phyloP scores from a whole-genome alignment of 495 filamentous ascomycete species.

The Ramalina intermedia region DNA sequence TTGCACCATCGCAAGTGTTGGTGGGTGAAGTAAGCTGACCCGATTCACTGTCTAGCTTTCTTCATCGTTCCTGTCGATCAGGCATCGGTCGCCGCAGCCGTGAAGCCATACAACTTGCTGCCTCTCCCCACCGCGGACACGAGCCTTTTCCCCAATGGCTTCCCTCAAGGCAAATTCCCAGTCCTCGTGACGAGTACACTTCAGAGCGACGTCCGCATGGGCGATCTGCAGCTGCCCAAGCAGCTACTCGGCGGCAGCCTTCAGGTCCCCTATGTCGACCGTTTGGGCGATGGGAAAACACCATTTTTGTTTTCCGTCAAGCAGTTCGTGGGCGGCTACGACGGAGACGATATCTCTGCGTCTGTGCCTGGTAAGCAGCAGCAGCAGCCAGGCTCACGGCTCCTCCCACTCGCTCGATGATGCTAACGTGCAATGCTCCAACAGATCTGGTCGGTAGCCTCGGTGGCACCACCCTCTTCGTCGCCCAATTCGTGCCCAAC shows the following conservation, averaged over 20 bases:
- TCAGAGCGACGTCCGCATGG: conserved; percentile 11
- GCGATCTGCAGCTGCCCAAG: conserved; percentile 1
- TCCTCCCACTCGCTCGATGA: neutral
- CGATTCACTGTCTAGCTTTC: neutral
- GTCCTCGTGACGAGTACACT: neutral
- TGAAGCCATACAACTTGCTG: conserved; percentile 3
- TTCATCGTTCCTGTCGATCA: conserved; percentile 6
- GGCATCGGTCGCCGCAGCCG: neutral
- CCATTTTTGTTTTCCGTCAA: conserved; percentile 1
- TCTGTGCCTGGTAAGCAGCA: neutral
- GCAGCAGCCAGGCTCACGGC: neutral
- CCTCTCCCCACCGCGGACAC: conserved; percentile 2
- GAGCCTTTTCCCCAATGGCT: conserved; percentile 7
- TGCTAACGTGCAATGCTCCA: neutral
- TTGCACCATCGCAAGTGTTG: too few species aligned
- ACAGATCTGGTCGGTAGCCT: conserved; percentile 5
- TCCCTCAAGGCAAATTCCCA: conserved; percentile 3
- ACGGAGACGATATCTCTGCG: neutral
- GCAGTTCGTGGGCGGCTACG: neutral
- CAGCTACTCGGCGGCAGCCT: conserved; percentile 1
- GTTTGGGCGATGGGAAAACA: conserved; percentile 7
- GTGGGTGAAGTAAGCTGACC: too few species aligned
- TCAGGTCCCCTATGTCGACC: conserved; percentile 4
- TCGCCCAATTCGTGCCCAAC: conserved; percentile 6
- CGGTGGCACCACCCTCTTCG: conserved; percentile 6